Evolutionary conservation across 768 basidiomycete genomes (phyloP).

Genomic region (Hypholoma fasciculare): DNA sequence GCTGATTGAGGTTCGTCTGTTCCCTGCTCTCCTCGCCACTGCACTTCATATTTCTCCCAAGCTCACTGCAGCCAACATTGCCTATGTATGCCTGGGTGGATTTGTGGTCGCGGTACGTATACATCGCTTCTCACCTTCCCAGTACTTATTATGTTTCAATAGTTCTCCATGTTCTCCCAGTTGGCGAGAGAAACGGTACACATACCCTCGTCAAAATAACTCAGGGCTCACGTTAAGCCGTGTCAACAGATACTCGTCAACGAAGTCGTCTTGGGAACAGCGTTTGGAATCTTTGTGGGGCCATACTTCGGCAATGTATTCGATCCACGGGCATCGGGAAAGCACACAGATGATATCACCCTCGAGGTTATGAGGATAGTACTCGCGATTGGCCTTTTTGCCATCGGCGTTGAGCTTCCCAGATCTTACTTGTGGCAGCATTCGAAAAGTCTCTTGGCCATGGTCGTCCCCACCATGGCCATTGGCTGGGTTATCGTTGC

Average conservation of each 20-base stretch:
- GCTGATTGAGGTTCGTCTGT: slow-evolving; percentile 34
- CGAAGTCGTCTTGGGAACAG: slow-evolving; percentile 91
- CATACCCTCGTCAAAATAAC: background rate
- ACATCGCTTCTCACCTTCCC: background rate
- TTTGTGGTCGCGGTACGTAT: slow-evolving; percentile 40
- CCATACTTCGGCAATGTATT: slow-evolving; percentile 73
- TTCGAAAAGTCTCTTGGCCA: slow-evolving; percentile 62
- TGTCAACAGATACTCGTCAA: slow-evolving; percentile 75
- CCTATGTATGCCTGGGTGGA: slow-evolving; percentile 65
- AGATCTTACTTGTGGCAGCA: slow-evolving; percentile 81
- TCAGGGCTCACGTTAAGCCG: background rate
- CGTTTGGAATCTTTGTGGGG: slow-evolving; percentile 64
- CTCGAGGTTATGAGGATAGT: slow-evolving; percentile 83
- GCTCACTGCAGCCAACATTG: slow-evolving; percentile 53
- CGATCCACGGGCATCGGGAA: slow-evolving; percentile 75
- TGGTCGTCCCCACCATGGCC: slow-evolving; percentile 85
- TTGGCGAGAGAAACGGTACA: slow-evolving; percentile 79
- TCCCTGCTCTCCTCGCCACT: slow-evolving; percentile 1
- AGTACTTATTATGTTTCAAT: background rate
- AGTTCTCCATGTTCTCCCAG: slow-evolving; percentile 87
- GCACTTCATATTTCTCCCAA: slow-evolving; percentile 29
- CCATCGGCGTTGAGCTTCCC: slow-evolving; percentile 93
- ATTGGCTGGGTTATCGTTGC: slow-evolving; percentile 81
- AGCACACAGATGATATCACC: slow-evolving; percentile 59
- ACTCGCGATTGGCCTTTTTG: slow-evolving; percentile 90